Evolutionary conservation across 2,329 filamentous ascomycete genomes (phyloP).

Genomic region (Escovopsis weberi): DNA sequence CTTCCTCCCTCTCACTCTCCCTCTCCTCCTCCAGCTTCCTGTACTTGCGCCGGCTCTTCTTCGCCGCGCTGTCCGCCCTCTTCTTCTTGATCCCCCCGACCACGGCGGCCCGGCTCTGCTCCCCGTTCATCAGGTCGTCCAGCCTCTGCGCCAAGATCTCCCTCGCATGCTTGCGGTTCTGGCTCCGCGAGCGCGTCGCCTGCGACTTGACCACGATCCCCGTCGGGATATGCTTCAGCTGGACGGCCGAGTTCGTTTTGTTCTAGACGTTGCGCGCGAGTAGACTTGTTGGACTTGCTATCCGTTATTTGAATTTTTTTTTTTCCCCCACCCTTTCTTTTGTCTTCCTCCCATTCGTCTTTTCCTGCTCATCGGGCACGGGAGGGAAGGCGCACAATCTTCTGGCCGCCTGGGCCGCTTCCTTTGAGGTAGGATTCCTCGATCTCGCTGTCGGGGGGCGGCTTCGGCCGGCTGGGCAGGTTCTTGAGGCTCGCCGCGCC

Average conservation of each 20-base stretch:
- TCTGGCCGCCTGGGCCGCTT: slow-evolving; percentile 84
- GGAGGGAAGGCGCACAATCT: slow-evolving; percentile 49
- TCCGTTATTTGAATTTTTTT: too few species aligned
- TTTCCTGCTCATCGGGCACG: background rate
- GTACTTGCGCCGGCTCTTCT: slow-evolving; percentile 78
- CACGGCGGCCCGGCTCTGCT: slow-evolving; percentile 49
- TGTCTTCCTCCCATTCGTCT: too few species aligned
- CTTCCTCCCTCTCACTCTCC: slow-evolving; percentile 2
- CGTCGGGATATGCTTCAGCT: slow-evolving; percentile 79
- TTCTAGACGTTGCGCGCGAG: slow-evolving; percentile 38
- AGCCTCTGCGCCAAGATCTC: slow-evolving; percentile 58
- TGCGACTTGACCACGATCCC: slow-evolving; percentile 92
- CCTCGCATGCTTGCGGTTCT: slow-evolving; percentile 79
- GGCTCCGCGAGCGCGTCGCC: slow-evolving; percentile 69
- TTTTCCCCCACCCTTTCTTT: too few species aligned
- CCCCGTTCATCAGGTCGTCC: slow-evolving; percentile 60
- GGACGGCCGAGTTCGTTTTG: slow-evolving; percentile 91
- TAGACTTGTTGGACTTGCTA: background rate
- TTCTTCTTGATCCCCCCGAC: slow-evolving; percentile 49
- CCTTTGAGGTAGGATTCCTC: slow-evolving; percentile 81
- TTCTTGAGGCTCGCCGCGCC: slow-evolving; percentile 15
- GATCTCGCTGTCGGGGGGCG: slow-evolving; percentile 64
- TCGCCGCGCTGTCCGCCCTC: slow-evolving; percentile 60
- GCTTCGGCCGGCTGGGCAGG: slow-evolving; percentile 59
- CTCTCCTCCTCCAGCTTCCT: slow-evolving; percentile 41